Evolutionary conservation across 2,329 filamentous ascomycete genomes (phyloP).

Genomic region (Cytospora chrysosperma): DNA sequence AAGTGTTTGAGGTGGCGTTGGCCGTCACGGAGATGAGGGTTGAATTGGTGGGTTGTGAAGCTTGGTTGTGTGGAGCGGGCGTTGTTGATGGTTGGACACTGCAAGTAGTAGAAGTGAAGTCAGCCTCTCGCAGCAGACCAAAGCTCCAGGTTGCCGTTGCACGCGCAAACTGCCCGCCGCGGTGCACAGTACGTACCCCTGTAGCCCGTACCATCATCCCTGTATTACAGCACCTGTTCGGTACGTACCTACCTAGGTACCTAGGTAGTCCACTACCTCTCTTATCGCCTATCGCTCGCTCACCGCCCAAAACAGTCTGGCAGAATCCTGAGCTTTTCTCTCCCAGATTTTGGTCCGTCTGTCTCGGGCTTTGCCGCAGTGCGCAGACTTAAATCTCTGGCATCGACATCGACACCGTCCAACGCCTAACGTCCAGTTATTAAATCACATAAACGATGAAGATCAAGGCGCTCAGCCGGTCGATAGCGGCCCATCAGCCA

Average conservation of each 20-base stretch:
- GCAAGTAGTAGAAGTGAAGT: not conserved
- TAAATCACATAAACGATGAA: slow-evolving; percentile 19
- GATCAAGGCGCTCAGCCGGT: slow-evolving; percentile 35
- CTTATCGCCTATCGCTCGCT: slow-evolving; percentile 11
- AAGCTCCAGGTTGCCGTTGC: slow-evolving; percentile 19
- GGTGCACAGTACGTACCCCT: slow-evolving; percentile 7
- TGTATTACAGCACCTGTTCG: not conserved
- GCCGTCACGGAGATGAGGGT: not conserved
- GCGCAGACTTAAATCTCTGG: not conserved
- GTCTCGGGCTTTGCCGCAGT: not conserved
- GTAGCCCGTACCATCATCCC: not conserved
- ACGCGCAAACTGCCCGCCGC: slow-evolving; percentile 18
- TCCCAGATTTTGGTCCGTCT: not conserved
- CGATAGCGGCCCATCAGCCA: slow-evolving; percentile 32
- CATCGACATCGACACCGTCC: not conserved
- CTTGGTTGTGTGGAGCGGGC: not conserved
- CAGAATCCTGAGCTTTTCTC: slow-evolving; percentile 9
- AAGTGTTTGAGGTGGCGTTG: not conserved
- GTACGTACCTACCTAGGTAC: not conserved
- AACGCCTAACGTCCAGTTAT: not conserved
- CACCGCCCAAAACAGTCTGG: not conserved
- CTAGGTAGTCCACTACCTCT: too few relatives aligned
- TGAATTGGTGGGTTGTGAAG: slow-evolving; percentile 2
- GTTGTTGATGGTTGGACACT: slow-evolving; percentile 8
- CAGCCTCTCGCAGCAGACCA: slow-evolving; percentile 1